phyloP scores from a whole-genome alignment of 2,329 filamentous ascomycete genomes.

The Claviceps pusilla region DNA sequence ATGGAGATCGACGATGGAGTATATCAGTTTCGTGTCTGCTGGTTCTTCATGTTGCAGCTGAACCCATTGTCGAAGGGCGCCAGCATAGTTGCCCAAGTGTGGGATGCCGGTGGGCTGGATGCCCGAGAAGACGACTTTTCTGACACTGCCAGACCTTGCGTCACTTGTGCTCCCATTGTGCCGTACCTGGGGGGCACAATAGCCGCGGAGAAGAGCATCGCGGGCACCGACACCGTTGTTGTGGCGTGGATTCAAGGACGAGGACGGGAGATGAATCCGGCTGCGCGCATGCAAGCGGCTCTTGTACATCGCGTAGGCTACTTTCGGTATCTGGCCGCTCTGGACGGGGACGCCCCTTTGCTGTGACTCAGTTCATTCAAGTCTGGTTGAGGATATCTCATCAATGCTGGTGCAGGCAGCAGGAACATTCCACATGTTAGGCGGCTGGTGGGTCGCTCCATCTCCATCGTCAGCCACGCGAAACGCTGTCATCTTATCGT shows the following conservation, averaged over 20 bases:
- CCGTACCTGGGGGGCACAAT: neutral
- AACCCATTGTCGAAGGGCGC: conserved; percentile 77
- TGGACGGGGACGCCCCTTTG: neutral
- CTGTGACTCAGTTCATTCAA: neutral
- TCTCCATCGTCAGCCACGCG: too few relatives aligned
- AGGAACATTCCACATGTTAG: too few relatives aligned
- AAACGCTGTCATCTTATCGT: too few relatives aligned
- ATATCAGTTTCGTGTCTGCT: conserved; percentile 49
- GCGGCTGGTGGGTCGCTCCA: too few relatives aligned
- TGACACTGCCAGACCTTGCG: neutral
- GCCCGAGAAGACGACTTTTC: conserved; percentile 67
- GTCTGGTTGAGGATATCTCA: too few relatives aligned
- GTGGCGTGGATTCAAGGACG: neutral
- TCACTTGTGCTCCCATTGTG: neutral
- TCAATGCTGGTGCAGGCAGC: too few relatives aligned
- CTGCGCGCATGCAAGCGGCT: neutral
- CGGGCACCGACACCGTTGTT: neutral
- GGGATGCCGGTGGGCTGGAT: conserved; percentile 94
- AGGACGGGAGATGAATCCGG: neutral
- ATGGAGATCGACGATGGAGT: conserved; percentile 84
- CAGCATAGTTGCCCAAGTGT: conserved; percentile 89
- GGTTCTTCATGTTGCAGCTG: conserved; percentile 52
- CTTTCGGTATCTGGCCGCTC: neutral
- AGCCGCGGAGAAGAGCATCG: neutral
- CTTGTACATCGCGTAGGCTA: neutral